Conservation (phyloP, 495 filamentous ascomycete species). For the Aspergillus taichungensis region DNA sequence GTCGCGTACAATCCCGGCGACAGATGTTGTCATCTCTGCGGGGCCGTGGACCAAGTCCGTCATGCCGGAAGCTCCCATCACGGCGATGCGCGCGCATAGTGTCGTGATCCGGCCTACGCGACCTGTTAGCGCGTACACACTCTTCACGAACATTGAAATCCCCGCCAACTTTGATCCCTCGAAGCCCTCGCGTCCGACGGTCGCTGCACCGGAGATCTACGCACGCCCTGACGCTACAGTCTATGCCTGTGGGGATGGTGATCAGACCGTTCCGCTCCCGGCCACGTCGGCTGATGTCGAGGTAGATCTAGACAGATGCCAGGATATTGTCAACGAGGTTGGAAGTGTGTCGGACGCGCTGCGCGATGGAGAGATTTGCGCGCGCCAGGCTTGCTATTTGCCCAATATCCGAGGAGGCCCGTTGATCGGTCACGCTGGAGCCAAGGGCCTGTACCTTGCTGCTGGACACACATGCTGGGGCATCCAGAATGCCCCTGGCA, state of each 20-base stretch:
- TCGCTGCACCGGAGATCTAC: constrained; percentile 86
- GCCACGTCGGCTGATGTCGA: constrained; percentile 67
- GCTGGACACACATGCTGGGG: constrained; percentile 96
- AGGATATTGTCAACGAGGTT: constrained; percentile 82
- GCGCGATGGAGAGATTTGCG: constrained; percentile 65
- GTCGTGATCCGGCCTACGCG: constrained; percentile 69
- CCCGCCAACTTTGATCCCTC: constrained; percentile 48
- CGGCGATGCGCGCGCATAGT: constrained; percentile 78
- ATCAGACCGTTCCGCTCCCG: constrained; percentile 66
- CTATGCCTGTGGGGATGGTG: constrained; percentile 90
- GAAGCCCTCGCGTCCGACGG: constrained; percentile 45
- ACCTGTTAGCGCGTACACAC: constrained; percentile 74
- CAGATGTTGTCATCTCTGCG: constrained; percentile 74
- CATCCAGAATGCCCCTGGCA: constrained; percentile 91
- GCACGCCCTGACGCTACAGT: constrained; percentile 80
- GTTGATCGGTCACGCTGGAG: constrained; percentile 65
- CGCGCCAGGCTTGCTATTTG: constrained; percentile 87
- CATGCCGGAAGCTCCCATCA: constrained; percentile 67
- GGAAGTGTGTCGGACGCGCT: constrained; percentile 68
- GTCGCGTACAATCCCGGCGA: constrained; percentile 57
- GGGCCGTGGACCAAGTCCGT: constrained; percentile 82
- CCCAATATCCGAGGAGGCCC: constrained; percentile 71
- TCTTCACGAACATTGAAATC: constrained; percentile 84
- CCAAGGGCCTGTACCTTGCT: constrained; percentile 73
- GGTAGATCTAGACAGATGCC: constrained; percentile 66